Base-by-base conservation (phyloP, 257 asterid genomes). In the Mentha longifolia region DNA sequence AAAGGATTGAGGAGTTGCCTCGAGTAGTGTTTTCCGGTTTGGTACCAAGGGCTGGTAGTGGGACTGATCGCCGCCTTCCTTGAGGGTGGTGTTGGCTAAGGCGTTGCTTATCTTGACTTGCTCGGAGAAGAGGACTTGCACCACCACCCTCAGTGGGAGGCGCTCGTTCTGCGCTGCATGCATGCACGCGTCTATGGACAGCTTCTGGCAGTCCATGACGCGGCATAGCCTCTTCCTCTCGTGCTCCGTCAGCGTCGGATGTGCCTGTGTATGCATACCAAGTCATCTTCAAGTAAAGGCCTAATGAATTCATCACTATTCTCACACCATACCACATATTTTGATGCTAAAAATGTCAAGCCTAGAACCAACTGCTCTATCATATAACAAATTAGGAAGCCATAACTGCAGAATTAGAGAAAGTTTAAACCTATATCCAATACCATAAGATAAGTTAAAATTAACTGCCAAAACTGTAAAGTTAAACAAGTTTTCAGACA, bases 131-230 rank as follows among this genome's bases (percentile, higher is more conserved):
- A 94, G 96, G 71, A 94, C 97, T 76, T 89, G 99, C 54, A 94
- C 96, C 7, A 91, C 98, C 0, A 91, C 87, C 73, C 99, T 71
- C 17, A 92, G 81, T 1, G 99, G 99, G 66, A 94, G 99, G 3
- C 99, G 72, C 76, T 94, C 98, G 56, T 92, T 94, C 64, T 91
- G 98, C 1, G 99, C 99, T 0, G 97, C 99, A 10, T 94, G 99
- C 99, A 89, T 89, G 65, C 99, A 89, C 2, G 97, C 99, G 65
- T 94, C 99, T 0, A 94, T 85, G 0, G 99, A 92, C 31, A 94
- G 99, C 50, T 94, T 94, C 79, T 91, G 97, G 81, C 99, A 86
- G 59, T 94, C 98, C 99, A 94, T 92, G 61, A 89, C 98, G 0
- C 98, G 88, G 83, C 97, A 92, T 6, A 94, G 92, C 74, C 97